Base-by-base conservation (phyloP, 306 rosid species). In the Benincasa hispida region DNA sequence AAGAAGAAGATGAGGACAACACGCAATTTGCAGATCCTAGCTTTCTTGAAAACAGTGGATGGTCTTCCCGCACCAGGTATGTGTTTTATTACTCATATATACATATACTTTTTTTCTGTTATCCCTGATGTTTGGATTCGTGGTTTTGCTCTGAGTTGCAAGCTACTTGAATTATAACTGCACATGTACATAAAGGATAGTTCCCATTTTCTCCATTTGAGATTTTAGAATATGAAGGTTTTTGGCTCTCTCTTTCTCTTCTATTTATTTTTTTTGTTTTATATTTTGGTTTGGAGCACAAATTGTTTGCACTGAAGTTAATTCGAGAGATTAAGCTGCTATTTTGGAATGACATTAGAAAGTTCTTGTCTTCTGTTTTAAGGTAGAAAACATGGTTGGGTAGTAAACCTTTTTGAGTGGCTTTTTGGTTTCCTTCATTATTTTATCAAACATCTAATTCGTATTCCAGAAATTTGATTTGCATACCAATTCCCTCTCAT, bases 51-150 rank as follows among this genome's bases (percentile, higher is more conserved):
- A 92, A 92, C 83, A 90, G 88, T 56, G 99, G 99, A 82, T 95
- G 99, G 99, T 95, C 99, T 83, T 95, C 97, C 72, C 95, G 99
- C 35, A 92, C 98, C 85, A 90, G 99, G 99, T 89, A 21, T 77
- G 88, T 80, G 5, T 9, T 35, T 41, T 12, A 41, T 22, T 39
- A 3, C 15, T 2, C 11, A 7, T 3, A 53, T 7, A 8, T 58
- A 21, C 11, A 18, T 4, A 34, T 45, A 14, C 24, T 24, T 41
- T 14, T 5, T 17, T 25, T 42, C 14, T 35, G 21, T 34, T 27
- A 4, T 28, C 21, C 35, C 21, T 68, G 30, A 68, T 65, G 72
- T 45, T 19, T 37, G 51, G 47, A 4, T 25, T 63, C 12, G 30
- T 66, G 72, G 45, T 35, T 37, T 65, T 65, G 50, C 8, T 65